Conservation (phyloP, 1,139 yeast species). For the Pneumocystis oryctolagi region DNA sequence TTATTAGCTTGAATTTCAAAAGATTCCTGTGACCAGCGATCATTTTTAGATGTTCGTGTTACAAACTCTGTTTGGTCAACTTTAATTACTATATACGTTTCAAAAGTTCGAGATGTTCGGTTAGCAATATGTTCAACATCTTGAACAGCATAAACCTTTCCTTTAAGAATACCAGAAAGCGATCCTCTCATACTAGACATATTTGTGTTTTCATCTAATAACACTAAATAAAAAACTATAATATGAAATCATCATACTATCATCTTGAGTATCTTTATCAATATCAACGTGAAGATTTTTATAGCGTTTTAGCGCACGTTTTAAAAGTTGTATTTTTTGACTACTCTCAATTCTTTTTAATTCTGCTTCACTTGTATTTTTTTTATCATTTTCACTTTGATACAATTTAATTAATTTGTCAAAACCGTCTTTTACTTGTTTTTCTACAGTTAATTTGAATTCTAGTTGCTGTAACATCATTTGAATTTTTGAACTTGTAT, state of each 20-base stretch:
- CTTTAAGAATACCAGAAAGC: slow-evolving; percentile 58
- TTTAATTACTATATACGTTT: slow-evolving; percentile 60
- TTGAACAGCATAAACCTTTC: slow-evolving; percentile 58
- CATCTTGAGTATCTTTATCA: slow-evolving; percentile 40
- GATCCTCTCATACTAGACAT: slow-evolving; percentile 61
- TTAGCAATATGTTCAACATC: slow-evolving; percentile 89
- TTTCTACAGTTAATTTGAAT: slow-evolving; percentile 82
- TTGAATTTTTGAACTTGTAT: slow-evolving; percentile 88
- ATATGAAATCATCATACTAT: slow-evolving; percentile 16
- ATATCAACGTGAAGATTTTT: slow-evolving; percentile 71
- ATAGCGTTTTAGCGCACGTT: slow-evolving; percentile 70
- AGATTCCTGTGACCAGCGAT: slow-evolving; percentile 64
- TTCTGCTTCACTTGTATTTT: slow-evolving; percentile 75
- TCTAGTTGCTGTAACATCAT: slow-evolving; percentile 89
- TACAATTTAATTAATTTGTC: slow-evolving; percentile 76
- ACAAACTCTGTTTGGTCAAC: slow-evolving; percentile 74
- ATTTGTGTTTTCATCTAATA: slow-evolving; percentile 33
- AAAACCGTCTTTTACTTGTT: slow-evolving; percentile 83
- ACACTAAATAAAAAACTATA: slow-evolving; percentile 13
- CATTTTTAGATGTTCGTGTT: slow-evolving; percentile 61
- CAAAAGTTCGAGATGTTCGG: slow-evolving; percentile 60
- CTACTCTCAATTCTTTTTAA: slow-evolving; percentile 74
- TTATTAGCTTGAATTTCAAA: slow-evolving; percentile 69
- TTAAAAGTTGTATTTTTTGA: slow-evolving; percentile 69
- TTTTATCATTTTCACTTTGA: slow-evolving; percentile 78